Percentiles rank a stretch among this genome's conserved stretches.
Conservation (phyloP, 345 rosid genomes). For the Gossypium raimondii region DNA sequence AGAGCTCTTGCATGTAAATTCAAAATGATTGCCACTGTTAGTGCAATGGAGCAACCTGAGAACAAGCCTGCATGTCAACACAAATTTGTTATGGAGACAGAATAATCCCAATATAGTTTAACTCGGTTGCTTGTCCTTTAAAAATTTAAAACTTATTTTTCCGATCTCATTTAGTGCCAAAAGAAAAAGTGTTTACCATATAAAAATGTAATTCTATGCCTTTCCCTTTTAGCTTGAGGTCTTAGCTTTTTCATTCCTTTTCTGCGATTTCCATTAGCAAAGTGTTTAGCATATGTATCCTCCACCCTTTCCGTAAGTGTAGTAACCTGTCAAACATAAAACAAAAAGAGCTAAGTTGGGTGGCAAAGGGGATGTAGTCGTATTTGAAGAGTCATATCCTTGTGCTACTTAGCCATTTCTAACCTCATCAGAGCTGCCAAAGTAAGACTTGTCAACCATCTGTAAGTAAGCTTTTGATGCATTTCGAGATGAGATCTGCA, state of each 20-base stretch:
- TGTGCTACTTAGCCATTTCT: background rate
- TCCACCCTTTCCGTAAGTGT: constrained; percentile 68
- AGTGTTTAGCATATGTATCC: constrained; percentile 59
- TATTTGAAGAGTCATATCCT: no score
- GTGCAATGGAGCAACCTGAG: constrained; percentile 63
- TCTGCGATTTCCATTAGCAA: constrained; percentile 62
- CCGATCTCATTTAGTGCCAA: no score
- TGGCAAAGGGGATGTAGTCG: background rate
- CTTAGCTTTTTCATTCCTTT: constrained; percentile 61
- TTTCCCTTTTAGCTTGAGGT: constrained; percentile 52
- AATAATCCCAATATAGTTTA: no score
- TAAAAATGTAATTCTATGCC: constrained; percentile 59
- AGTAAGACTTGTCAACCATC: constrained; percentile 62
- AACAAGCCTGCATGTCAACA: constrained; percentile 46
- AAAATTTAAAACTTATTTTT: no score
- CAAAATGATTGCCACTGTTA: constrained; percentile 43
- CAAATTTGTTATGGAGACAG: background rate
- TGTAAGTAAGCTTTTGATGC: constrained; percentile 59
- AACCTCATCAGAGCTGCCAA: constrained; percentile 77
- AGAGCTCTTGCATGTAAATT: constrained; percentile 49
- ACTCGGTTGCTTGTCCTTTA: no score
- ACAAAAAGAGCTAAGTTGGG: background rate
- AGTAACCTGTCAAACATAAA: constrained; percentile 33
- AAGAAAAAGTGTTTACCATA: constrained; percentile 36
- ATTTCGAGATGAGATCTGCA: constrained; percentile 54